phyloP scores from a whole-genome alignment of 2,329 filamentous ascomycete genomes.

The Fusarium pseudocircinatum region DNA sequence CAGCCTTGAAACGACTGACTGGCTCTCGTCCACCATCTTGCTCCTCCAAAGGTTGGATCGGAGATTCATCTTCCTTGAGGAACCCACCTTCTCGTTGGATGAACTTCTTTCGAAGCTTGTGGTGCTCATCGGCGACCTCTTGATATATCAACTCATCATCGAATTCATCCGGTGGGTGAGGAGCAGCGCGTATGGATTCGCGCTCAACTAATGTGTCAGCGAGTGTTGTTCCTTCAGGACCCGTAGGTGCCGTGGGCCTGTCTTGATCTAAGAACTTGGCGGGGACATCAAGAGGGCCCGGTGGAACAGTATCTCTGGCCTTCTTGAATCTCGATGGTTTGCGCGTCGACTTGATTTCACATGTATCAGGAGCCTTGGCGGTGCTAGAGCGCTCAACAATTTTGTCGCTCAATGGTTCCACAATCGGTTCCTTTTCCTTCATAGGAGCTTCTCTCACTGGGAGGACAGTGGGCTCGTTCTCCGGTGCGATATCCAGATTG shows the following conservation, averaged over 20 bases:
- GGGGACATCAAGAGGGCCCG: slow-evolving; percentile 58
- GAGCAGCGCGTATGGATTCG: slow-evolving; percentile 45
- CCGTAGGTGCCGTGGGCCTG: slow-evolving; percentile 54
- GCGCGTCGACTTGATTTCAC: slow-evolving; percentile 47
- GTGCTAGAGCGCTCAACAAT: slow-evolving; percentile 58
- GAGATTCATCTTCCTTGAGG: slow-evolving; percentile 73
- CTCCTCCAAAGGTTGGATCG: slow-evolving; percentile 74
- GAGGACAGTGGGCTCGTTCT: slow-evolving; percentile 37
- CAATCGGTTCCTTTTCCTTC: slow-evolving; percentile 45
- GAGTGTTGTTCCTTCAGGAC: slow-evolving; percentile 64
- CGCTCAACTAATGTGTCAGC: slow-evolving; percentile 69
- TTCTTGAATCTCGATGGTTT: slow-evolving; percentile 65
- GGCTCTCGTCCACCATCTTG: slow-evolving; percentile 69
- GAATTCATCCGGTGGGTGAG: slow-evolving; percentile 68
- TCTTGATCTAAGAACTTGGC: slow-evolving; percentile 52
- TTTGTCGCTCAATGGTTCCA: slow-evolving; percentile 63
- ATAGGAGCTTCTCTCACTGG: slow-evolving; percentile 16
- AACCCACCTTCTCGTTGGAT: slow-evolving; percentile 88
- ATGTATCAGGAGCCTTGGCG: slow-evolving; percentile 42
- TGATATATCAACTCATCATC: slow-evolving; percentile 76
- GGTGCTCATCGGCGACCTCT: slow-evolving; percentile 84
- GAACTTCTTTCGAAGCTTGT: slow-evolving; percentile 82
- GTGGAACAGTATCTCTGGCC: slow-evolving; percentile 47
- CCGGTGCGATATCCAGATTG: slow-evolving; percentile 73
- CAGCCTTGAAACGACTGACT: slow-evolving; percentile 79